Percentiles rank a stretch among this genome's conserved stretches.
Evolutionary conservation across 805 yeast genomes (phyloP).

Genomic region (Starmerella tilneyi): DNA sequence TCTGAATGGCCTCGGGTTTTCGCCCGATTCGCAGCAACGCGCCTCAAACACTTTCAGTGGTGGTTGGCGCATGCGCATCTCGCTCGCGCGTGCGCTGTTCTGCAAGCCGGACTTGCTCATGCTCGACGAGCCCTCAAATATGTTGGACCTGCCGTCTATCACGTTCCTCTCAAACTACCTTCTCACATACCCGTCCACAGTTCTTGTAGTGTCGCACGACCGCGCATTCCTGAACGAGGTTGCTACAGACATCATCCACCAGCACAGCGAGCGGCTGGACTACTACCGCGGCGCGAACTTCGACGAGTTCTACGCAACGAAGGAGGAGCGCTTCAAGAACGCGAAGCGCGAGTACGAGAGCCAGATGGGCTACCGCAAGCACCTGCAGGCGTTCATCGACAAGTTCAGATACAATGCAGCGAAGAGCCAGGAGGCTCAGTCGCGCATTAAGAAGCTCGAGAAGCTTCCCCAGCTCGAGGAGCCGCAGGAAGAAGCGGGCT

Average conservation of each 20-base stretch:
- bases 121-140: conserved; percentile 97
- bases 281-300: conserved; percentile 86
- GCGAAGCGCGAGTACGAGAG: conserved; percentile 92
- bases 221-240: conserved; percentile 94
- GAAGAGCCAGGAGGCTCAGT: conserved; percentile 93
- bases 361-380: conserved; percentile 92
- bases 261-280: conserved; percentile 93
- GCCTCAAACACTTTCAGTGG: conserved; percentile 93
- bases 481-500: conserved; percentile 81
- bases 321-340: conserved; percentile 89
- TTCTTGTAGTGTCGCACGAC: conserved; percentile 94
- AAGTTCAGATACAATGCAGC: conserved; percentile 97
- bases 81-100: conserved; percentile 95
- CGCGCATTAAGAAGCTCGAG: conserved; percentile 92
- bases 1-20: conserved; percentile 85
- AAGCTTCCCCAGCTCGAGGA: conserved; percentile 86
- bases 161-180: conserved; percentile 84
- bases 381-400: conserved; percentile 88
- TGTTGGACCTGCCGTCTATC: conserved; percentile 99
- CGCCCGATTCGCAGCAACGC: conserved; percentile 68
- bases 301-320: conserved; percentile 82
- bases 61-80: conserved; percentile 99
- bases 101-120: conserved; percentile 90
- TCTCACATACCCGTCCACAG: conserved; percentile 84
- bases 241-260: conserved; percentile 96